These are phyloP conservation scores for Amylocystis lapponica DNA, from an alignment of 768 basidiomycete genomes.

Conservation along the genomic window DNA sequence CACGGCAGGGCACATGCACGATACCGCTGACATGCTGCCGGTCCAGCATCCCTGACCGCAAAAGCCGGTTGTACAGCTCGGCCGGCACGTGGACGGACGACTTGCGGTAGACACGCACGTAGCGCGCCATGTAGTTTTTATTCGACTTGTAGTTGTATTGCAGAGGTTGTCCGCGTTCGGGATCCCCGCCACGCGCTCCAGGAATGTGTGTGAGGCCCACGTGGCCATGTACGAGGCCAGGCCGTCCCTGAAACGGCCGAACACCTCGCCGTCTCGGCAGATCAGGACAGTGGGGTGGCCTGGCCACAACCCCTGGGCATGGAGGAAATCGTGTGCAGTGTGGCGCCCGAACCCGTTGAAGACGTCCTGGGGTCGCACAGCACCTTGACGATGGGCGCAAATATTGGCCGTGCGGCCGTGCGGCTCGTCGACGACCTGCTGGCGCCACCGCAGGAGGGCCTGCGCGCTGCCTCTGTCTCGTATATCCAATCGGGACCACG, in stretches of 20 bases:
- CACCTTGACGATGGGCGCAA: neutral
- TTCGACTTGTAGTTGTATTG: neutral
- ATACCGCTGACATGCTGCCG: neutral
- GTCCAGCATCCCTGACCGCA: neutral
- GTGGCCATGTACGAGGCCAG: neutral
- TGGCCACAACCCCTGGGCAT: neutral
- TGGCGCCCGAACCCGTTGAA: constrained; percentile 2
- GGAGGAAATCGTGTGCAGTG: neutral
- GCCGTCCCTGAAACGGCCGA: neutral
- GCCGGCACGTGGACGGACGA: neutral
- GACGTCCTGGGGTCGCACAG: neutral
- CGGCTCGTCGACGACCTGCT: neutral
- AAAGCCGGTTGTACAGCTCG: neutral
- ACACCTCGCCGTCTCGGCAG: neutral
- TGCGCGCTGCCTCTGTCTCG: no score
- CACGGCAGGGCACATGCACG: neutral
- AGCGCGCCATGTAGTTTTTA: neutral
- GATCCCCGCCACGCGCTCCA: neutral
- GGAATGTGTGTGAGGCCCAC: neutral
- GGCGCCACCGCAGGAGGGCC: neutral
- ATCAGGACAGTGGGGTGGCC: neutral
- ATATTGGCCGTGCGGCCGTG: no score
- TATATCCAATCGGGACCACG: constrained; percentile 2
- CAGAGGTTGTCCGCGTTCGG: neutral
- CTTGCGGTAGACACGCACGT: neutral